phyloP scores from a whole-genome alignment of 139 green algal genomes.

The Chlamydomonas applanata region DNA sequence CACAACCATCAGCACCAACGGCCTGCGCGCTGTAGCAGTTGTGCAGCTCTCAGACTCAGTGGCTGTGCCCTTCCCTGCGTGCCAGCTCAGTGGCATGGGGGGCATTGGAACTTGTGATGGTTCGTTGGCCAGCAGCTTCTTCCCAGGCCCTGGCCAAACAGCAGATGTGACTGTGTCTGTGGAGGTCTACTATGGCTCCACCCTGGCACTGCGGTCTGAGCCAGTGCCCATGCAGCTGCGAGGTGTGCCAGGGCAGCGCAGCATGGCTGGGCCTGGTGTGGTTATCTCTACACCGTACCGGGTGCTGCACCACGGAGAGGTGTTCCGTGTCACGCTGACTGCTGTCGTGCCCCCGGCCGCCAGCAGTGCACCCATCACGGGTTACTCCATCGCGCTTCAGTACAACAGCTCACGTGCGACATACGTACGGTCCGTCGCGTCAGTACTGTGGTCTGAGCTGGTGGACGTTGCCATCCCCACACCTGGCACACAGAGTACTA shows the following conservation, averaged over 20 bases:
- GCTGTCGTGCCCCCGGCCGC: slow-evolving; percentile 17
- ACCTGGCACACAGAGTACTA: neutral
- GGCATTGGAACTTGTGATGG: slow-evolving; percentile 27
- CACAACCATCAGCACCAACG: slow-evolving; percentile 13
- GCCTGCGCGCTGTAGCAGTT: slow-evolving; percentile 1
- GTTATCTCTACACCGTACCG: no score
- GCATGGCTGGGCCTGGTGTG: no score
- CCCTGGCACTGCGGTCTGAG: no score
- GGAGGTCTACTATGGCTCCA: slow-evolving; percentile 16
- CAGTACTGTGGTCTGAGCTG: slow-evolving; percentile 25
- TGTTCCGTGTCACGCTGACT: slow-evolving; percentile 32
- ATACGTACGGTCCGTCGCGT: slow-evolving; percentile 7
- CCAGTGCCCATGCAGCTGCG: no score
- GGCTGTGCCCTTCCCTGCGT: neutral
- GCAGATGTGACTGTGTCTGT: slow-evolving; percentile 4
- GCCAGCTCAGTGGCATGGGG: neutral
- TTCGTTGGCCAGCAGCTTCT: slow-evolving; percentile 9
- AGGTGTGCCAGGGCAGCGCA: no score
- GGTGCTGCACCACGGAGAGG: slow-evolving; percentile 26
- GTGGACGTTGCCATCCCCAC: neutral
- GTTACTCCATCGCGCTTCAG: slow-evolving; percentile 12
- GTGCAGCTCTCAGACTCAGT: neutral
- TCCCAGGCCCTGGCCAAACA: slow-evolving; percentile 13
- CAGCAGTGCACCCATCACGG: slow-evolving; percentile 4
- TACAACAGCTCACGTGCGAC: slow-evolving; percentile 3